phyloP scores from a whole-genome alignment of 345 rosid species.

The Xanthoceras sorbifolium region DNA sequence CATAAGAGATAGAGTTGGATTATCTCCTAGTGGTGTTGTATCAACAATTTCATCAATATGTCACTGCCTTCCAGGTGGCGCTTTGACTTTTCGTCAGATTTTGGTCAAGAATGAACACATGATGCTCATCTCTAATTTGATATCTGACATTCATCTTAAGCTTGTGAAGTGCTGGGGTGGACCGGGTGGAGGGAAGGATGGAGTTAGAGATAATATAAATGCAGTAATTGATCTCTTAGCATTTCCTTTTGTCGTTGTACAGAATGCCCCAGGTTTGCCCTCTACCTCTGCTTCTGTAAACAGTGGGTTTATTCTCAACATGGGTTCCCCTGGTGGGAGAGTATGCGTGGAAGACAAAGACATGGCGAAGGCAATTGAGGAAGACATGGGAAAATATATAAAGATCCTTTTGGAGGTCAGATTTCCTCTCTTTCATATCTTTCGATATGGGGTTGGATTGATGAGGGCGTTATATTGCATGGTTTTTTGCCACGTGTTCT shows the following conservation, averaged over 20 bases:
- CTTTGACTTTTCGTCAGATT: constrained; percentile 71
- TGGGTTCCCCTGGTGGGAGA: constrained; percentile 77
- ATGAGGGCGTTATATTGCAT: background rate
- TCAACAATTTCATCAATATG: constrained; percentile 86
- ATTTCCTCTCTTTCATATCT: constrained; percentile 10
- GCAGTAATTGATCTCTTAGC: constrained; percentile 82
- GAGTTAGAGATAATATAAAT: constrained; percentile 73
- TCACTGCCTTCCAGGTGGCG: constrained; percentile 83
- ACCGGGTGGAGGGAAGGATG: constrained; percentile 90
- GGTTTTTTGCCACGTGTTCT: too few relatives aligned
- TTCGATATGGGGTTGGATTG: background rate
- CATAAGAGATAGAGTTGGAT: constrained; percentile 45
- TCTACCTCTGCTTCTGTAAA: constrained; percentile 86
- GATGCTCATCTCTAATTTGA: constrained; percentile 57
- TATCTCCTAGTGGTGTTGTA: constrained; percentile 87
- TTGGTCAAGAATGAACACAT: constrained; percentile 61
- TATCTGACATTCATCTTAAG: constrained; percentile 79
- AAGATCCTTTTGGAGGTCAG: constrained; percentile 83
- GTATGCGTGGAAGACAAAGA: constrained; percentile 80
- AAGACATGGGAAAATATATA: constrained; percentile 85
- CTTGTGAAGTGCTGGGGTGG: constrained; percentile 86
- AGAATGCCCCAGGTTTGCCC: constrained; percentile 73
- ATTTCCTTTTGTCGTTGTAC: constrained; percentile 91
- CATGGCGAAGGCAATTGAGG: constrained; percentile 74
- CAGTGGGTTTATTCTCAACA: constrained; percentile 91